These are phyloP conservation scores for Plantago elongata DNA, from an alignment of 257 asterid genomes.

Conservation along the genomic window DNA sequence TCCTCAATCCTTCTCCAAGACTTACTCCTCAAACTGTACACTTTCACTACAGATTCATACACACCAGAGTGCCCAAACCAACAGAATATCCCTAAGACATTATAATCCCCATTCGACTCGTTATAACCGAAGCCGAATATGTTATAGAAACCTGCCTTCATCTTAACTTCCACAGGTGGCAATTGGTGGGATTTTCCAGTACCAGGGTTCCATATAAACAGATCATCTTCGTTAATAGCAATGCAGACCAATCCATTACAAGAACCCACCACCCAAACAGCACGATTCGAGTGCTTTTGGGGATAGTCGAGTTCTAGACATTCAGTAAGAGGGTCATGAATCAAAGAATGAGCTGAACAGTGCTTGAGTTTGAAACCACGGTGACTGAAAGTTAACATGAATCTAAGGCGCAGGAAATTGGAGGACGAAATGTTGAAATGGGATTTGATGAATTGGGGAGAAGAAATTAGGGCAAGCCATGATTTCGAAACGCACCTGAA, in stretches of 20 bases:
- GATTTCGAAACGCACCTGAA: conserved; percentile 47
- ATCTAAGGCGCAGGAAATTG: conserved; percentile 10
- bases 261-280: conserved; percentile 34
- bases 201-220: conserved; percentile 48
- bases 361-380: conserved; percentile 27
- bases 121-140: conserved; percentile 42
- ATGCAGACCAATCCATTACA: conserved; percentile 43
- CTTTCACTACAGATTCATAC: conserved; percentile 23
- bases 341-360: conserved; percentile 28
- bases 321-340: conserved; percentile 10
- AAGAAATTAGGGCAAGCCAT: conserved; percentile 34
- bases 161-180: conserved; percentile 18
- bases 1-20: conserved; percentile 42
- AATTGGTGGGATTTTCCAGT: conserved; percentile 27
- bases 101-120: conserved; percentile 38
- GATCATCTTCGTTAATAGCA: conserved; percentile 21
- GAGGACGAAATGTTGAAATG: conserved; percentile 29
- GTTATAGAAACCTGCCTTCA: conserved; percentile 20
- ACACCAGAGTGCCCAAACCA: conserved; percentile 8
- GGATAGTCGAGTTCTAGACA: conserved; percentile 27
- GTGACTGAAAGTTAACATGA: conserved; percentile 25
- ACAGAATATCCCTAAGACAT: conserved; percentile 38
- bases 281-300: conserved; percentile 7
- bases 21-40: conserved; percentile 37
- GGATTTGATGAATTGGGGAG: conserved; percentile 25